These are phyloP conservation scores for Ophiocordyceps unilateralis DNA, from an alignment of 2,329 filamentous ascomycete species.

Conservation along the genomic window DNA sequence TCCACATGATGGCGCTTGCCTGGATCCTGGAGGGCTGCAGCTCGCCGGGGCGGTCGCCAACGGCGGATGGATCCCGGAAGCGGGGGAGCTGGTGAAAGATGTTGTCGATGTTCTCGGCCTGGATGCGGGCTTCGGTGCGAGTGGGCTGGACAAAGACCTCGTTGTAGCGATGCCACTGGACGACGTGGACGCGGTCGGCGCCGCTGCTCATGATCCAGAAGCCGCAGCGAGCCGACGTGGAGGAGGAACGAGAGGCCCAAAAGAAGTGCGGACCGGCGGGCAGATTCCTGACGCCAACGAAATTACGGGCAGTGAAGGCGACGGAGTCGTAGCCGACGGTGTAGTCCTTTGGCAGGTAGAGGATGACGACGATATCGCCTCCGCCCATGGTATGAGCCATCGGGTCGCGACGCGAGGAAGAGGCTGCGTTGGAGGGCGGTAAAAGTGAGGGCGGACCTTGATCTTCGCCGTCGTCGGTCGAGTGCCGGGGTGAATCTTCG, in stretches of 20 bases:
- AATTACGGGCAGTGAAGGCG: constrained; percentile 27
- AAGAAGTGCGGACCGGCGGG: constrained; percentile 40
- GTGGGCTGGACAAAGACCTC: constrained; percentile 34
- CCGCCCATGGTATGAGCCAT: constrained; percentile 15
- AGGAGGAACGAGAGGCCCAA: constrained; percentile 34
- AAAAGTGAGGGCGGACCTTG: constrained; percentile 12
- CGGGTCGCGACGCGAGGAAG: constrained; percentile 2
- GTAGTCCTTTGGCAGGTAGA: constrained; percentile 31
- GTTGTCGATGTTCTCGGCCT: constrained; percentile 21
- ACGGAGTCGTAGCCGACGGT: constrained; percentile 36
- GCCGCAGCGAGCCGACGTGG: constrained; percentile 32
- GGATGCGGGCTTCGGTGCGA: constrained; percentile 25
- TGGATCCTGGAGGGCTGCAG: constrained; percentile 6
- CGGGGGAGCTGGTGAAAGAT: constrained; percentile 25
- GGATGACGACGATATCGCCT: constrained; percentile 34
- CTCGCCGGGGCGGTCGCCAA: constrained; percentile 5
- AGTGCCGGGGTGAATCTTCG: constrained; percentile 5
- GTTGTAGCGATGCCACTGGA: constrained; percentile 38
- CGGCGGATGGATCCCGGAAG: constrained; percentile 20
- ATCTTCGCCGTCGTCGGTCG: constrained; percentile 6
- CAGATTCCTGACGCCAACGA: constrained; percentile 36
- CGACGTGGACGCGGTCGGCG: constrained; percentile 21
- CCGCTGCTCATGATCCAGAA: constrained; percentile 34
- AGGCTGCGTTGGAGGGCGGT: background rate
- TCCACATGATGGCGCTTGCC: constrained; percentile 27